Evolutionary conservation across 1,284 basidiomycete species (phyloP).

Genomic region (Cryptococcus sp.): DNA sequence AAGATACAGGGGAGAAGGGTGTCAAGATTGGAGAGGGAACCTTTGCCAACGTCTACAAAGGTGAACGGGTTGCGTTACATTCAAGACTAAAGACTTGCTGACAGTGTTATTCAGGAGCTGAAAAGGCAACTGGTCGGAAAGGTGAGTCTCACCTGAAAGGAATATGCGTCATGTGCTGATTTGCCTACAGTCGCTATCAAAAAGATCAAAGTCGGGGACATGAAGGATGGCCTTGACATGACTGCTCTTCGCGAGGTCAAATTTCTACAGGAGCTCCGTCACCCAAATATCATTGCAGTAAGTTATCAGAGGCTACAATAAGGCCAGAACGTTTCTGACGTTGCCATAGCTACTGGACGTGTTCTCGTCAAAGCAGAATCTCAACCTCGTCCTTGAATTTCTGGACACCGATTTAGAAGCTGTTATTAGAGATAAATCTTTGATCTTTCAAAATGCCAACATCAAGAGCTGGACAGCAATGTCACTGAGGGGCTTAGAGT

Average conservation of each 20-base stretch:
- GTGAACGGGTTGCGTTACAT: conserved; percentile 49
- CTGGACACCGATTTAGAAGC: conserved; percentile 96
- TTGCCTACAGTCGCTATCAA: conserved; percentile 88
- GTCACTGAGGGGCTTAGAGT: conserved; percentile 93
- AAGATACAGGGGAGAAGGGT: conserved; percentile 59
- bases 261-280: conserved; percentile 87
- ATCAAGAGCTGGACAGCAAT: conserved; percentile 99
- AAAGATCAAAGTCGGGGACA: conserved; percentile 94
- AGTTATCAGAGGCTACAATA: conserved; percentile 13
- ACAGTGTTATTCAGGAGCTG: conserved; percentile 18
- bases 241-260: conserved; percentile 98
- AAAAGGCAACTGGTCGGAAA: conserved; percentile 39
- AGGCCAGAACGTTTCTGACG: background rate
- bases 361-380: conserved; percentile 91
- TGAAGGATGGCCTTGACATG: conserved; percentile 98
- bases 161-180: background rate
- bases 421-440: conserved; percentile 86
- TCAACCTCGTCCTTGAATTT: conserved; percentile 97
- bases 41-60: conserved; percentile 95
- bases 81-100: background rate
- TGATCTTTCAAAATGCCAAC: conserved; percentile 90
- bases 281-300: conserved; percentile 93
- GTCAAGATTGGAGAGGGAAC: conserved; percentile 92
- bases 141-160: conserved; percentile 18
- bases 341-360: conserved; percentile 80